Percentiles rank a stretch among this genome's conserved stretches.
phyloP scores from a whole-genome alignment of 805 yeast genomes.

The Lipomyces chichibuensis region DNA sequence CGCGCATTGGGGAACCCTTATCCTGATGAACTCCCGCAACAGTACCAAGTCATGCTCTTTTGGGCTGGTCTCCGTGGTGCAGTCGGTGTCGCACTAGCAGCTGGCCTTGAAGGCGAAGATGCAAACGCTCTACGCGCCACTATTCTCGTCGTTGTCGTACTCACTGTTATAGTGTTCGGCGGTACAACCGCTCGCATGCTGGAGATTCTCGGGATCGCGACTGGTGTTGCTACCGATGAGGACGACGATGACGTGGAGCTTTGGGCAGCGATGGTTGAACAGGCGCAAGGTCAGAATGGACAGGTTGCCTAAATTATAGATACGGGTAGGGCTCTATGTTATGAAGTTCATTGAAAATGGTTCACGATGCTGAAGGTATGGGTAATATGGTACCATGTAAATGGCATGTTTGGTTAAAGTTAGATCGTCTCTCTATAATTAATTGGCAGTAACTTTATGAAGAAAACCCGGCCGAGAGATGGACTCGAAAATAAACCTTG shows the following conservation, averaged over 20 bases:
- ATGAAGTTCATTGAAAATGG: background rate
- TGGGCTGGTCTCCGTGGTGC: conserved; percentile 99
- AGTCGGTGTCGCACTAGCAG: conserved; percentile 97
- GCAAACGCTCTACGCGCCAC: conserved; percentile 89
- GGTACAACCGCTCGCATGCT: conserved; percentile 99
- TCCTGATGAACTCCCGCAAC: conserved; percentile 90
- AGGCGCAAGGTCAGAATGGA: background rate
- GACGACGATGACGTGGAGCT: conserved; percentile 61
- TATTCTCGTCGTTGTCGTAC: conserved; percentile 93
- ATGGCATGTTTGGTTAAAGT: background rate
- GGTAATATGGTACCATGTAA: background rate
- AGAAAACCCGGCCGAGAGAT: too few species aligned
- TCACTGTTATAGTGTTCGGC: conserved; percentile 94
- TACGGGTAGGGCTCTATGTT: background rate
- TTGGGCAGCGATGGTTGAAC: background rate
- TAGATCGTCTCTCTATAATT: background rate
- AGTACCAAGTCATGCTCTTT: conserved; percentile 97
- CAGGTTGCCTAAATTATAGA: background rate
- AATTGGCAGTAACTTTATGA: background rate
- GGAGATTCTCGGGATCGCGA: conserved; percentile 87
- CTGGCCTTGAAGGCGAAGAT: conserved; percentile 95
- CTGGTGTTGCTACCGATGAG: conserved; percentile 80
- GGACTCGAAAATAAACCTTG: background rate
- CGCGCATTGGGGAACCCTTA: conserved; percentile 44
- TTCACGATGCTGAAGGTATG: background rate